Evolutionary conservation across 2,329 filamentous ascomycete species (phyloP), one percentile per base, ranked within the genome.

Genomic region (Scedosporium apiospermum): DNA sequence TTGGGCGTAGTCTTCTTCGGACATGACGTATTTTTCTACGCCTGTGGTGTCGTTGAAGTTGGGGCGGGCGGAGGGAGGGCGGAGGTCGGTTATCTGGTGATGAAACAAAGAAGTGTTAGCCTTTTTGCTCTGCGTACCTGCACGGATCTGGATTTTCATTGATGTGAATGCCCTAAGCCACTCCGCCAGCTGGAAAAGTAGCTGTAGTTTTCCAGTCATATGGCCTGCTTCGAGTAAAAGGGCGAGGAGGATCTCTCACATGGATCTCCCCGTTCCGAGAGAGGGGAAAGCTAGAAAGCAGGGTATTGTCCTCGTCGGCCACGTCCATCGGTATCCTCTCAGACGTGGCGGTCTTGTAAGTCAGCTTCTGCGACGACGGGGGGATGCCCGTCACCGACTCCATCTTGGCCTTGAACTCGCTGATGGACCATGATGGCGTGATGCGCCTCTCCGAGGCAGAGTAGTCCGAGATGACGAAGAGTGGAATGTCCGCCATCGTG

Each of bases 311-410:
- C 74, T 97, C 91, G 70, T 93, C 84, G 46, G 81, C 77, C 55
- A 87, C 87, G 69, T 87, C 82, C 68, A 96, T 79, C 61, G 87
- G 75, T 67, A 90, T 80, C 65, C 80, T 80, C 66, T 87, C 82
- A 41, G 71, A 71, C 63, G 78, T 75, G 41, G 82, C 79, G 16
- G 86, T 78, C 72, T 88, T 90, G 71, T 97, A 80, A 34, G 80
- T 86, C 65, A 99, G 82, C 65, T 80, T 85, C 74, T 98, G 95
- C 64, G 82, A 86, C 34, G 82, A 83, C 10, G 93, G 90, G 16
- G 95, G 93, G 44, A 98, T 87, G 65, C 95, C 95, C 1, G 93
- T 98, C 76, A 98, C 88, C 65, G 91, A 89, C 76, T 98, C 93
- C 60, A 99, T 86, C 75, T 95, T 96, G 61, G 82, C 77, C 78